Evolutionary conservation across 2,329 filamentous ascomycete species (phyloP).

Genomic region (Penicillium capsulatum): DNA sequence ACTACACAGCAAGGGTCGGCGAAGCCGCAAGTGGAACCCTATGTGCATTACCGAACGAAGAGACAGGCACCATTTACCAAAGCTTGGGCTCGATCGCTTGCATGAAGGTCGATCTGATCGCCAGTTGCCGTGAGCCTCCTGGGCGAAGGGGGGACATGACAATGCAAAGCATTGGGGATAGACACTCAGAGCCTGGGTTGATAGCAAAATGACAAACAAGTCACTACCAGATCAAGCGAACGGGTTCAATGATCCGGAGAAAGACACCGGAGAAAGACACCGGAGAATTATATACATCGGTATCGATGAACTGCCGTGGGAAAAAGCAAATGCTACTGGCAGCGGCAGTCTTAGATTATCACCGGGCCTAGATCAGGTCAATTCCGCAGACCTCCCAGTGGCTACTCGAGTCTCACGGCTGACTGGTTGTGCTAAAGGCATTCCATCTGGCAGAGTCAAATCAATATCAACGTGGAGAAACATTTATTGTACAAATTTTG

Average conservation of each 20-base stretch:
- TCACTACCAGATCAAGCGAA: too few relatives aligned
- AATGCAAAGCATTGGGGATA: neutral
- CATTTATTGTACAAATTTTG: too few relatives aligned
- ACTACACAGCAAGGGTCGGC: conserved; percentile 4
- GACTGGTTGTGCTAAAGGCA: neutral
- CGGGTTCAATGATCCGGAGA: too few relatives aligned
- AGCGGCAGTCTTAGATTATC: too few relatives aligned
- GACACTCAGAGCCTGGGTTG: conserved; percentile 3
- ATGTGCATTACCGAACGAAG: neutral
- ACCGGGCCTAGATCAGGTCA: too few relatives aligned
- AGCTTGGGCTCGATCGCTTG: neutral
- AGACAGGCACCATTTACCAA: neutral
- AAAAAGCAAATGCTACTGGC: too few relatives aligned
- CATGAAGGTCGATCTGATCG: conserved; percentile 9
- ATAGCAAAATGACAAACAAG: neutral
- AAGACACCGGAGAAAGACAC: too few relatives aligned
- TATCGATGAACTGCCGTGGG: too few relatives aligned
- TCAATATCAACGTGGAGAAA: too few relatives aligned
- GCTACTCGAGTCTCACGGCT: conserved; percentile 12
- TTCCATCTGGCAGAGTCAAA: neutral
- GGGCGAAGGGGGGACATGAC: neutral
- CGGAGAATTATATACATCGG: too few relatives aligned
- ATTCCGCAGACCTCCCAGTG: conserved; percentile 14
- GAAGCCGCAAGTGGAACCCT: neutral
- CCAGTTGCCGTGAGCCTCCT: conserved; percentile 1